Conservation (phyloP, 805 yeast species). For the Starmerella bacillaris region DNA sequence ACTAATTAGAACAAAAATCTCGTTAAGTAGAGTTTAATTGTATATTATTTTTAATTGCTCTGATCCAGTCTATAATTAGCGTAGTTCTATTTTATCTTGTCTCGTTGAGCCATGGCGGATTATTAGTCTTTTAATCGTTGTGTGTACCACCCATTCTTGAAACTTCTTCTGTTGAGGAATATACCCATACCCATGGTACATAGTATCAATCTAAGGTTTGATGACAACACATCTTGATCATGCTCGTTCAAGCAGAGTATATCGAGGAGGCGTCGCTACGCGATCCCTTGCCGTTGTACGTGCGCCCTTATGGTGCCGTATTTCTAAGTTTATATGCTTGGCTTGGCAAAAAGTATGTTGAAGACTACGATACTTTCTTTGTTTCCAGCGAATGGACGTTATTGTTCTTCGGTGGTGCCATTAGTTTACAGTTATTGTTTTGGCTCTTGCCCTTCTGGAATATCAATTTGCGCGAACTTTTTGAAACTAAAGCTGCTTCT, state of each 20-base stretch:
- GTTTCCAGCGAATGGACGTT: slow-evolving; percentile 93
- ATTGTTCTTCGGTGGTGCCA: slow-evolving; percentile 57
- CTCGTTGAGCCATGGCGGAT: too few relatives aligned
- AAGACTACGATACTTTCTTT: slow-evolving; percentile 62
- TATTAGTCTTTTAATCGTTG: too few relatives aligned
- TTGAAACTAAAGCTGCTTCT: slow-evolving; percentile 44
- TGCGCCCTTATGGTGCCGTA: slow-evolving; percentile 70
- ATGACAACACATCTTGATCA: too few relatives aligned
- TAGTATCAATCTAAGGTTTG: too few relatives aligned
- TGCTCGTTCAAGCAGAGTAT: slow-evolving; percentile 32
- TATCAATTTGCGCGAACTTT: slow-evolving; percentile 44
- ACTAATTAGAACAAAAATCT: too few relatives aligned
- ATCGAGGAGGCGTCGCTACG: slow-evolving; percentile 57
- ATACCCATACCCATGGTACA: too few relatives aligned
- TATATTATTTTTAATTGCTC: too few relatives aligned
- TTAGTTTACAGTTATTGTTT: slow-evolving; percentile 55
- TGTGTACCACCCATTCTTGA: too few relatives aligned
- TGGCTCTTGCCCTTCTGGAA: slow-evolving; percentile 94
- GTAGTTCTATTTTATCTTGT: too few relatives aligned
- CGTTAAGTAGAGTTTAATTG: too few relatives aligned
- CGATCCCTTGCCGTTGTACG: slow-evolving; percentile 40
- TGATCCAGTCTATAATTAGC: too few relatives aligned
- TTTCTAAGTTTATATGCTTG: slow-evolving; percentile 62
- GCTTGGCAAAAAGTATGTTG: slow-evolving; percentile 44
- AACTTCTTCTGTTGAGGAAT: too few relatives aligned